Evolutionary conservation across 1,284 basidiomycete genomes (phyloP), one percentile per base, ranked within the genome.

Genomic region (Anthracocystis walkeri): DNA sequence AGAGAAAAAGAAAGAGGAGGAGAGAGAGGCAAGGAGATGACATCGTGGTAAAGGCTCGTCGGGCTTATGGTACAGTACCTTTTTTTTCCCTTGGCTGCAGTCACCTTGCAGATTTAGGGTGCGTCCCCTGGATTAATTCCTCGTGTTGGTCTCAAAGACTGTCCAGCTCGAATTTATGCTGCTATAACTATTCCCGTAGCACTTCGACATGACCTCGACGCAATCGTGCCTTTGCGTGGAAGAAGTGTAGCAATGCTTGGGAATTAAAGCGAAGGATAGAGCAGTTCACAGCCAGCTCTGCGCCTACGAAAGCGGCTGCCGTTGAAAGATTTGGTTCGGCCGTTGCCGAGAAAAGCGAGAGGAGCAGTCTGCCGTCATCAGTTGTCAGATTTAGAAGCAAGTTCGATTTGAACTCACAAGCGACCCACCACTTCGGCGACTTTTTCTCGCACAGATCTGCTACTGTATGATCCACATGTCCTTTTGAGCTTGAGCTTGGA

Each of bases 321-420:
- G 12, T 16, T 16, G 29, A 31, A 48, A 48, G 27, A 27, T 3
- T 27, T 46, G 6, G 23, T 46, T 49, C n/a, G 25, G 29, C 35
- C 3, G 23, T 52, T 54, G 65, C 65, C 53, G 55, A 54, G 54
- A 10, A 33, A 41, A 56, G 58, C 49, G 4, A 31, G n/a, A n/a
- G 44, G 18, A 62, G 59, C 65, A 52, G 29, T 12, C 21, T 62
- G 59, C 59, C 65, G 65, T 68, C 65, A 68, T 68, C 16, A 3
- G 44, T 49, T 25, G 29, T 35, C 38, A 35, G 41, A 45, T 51
- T 35, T 52, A 38, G 27, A 35, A 40, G 29, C 27, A 44, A 11
- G 14, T 21, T 25, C 27, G 21, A 21, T 18, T 52, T 35, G 20
- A 52, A 29, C 11, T 31, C 35, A 12, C 23, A 46, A 10, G 33